Evolutionary conservation across 2,329 filamentous ascomycete species (phyloP), one percentile per base, ranked within the genome.

Genomic region (Fusarium sp.): DNA sequence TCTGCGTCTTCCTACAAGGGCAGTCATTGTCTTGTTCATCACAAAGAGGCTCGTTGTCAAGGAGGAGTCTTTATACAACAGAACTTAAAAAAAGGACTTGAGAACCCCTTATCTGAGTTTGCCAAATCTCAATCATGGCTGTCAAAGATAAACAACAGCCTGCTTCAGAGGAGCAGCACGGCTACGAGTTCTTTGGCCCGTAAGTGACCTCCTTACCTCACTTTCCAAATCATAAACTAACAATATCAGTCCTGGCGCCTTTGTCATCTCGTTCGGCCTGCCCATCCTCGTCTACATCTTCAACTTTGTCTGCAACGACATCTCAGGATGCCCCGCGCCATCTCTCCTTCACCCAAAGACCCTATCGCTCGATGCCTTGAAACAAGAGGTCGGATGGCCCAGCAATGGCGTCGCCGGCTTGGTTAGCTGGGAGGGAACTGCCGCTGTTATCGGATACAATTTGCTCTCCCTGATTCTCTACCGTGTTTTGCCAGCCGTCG

Each of bases 241-340:
- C 49, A 53, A n/a, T 13, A 45, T 9, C 52, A 97, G 94, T 59
- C 85, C 91, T 44, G 95, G 94, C 60, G 93, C 93, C 38, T 88
- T 91, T 67, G 87, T 83, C 67, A 93, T 98, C 77, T 92, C 92
- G 11, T 91, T 97, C 76, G 91, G 91, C 61, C 89, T 98, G 2
- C 95, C 95, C 0, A 67, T 94, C 44, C 86, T 95, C 71, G 88
- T 94, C 75, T 97, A 96, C 82, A 79, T 90, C 75, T 91, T 95
- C 78, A 87, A 91, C 49, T 97, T 98, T 78, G 85, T 92, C 76
- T 98, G 95, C 87, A 98, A 98, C 83, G 95, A 98, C 80, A 85
- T 97, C 70, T 92, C 93, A 12, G 95, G 96, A 64, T 98, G 96
- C 79, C 96, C 95, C 49, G 91, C 93, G 5, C 94, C 95, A 6